A percentile compares a stretch with the other conserved stretches of the same genome.
phyloP scores from a whole-genome alignment of 176 grass and related monocot species.

The Dactylis glomerata region DNA sequence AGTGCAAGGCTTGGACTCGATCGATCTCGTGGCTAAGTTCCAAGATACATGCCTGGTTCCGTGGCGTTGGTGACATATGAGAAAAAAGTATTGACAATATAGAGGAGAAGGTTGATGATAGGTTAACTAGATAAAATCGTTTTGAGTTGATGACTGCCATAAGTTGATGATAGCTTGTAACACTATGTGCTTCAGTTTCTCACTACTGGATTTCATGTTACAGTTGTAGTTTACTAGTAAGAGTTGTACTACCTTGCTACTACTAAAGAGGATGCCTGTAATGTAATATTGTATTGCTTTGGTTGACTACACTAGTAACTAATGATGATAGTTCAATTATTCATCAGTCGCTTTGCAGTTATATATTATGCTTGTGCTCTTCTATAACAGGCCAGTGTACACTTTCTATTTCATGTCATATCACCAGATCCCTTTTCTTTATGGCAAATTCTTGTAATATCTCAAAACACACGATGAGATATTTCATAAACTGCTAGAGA shows the following conservation, averaged over 20 bases:
- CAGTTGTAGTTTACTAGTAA: conserved; percentile 38
- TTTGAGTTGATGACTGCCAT: conserved; percentile 18
- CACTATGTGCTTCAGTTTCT: conserved; percentile 16
- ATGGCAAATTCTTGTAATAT: background rate
- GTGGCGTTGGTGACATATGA: conserved; percentile 18
- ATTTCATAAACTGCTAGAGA: background rate
- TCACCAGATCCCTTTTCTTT: background rate
- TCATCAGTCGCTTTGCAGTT: background rate
- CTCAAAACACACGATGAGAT: background rate
- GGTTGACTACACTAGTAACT: conserved; percentile 37
- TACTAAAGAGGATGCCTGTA: conserved; percentile 25
- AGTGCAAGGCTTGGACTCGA: conserved; percentile 66
- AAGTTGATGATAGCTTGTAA: conserved; percentile 41
- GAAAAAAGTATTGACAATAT: conserved; percentile 37
- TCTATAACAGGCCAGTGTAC: background rate
- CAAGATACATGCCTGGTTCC: background rate
- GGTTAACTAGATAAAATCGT: conserved; percentile 27
- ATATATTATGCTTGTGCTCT: background rate
- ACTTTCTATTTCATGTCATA: background rate
- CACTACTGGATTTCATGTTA: conserved; percentile 30
- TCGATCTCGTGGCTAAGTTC: conserved; percentile 39
- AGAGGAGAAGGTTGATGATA: conserved; percentile 36
- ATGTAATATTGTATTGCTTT: conserved; percentile 43
- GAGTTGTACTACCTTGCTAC: conserved; percentile 13
- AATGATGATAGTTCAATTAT: conserved; percentile 4